Conservation (phyloP, 2,329 filamentous ascomycete genomes). For the Ilyonectria sp. region DNA sequence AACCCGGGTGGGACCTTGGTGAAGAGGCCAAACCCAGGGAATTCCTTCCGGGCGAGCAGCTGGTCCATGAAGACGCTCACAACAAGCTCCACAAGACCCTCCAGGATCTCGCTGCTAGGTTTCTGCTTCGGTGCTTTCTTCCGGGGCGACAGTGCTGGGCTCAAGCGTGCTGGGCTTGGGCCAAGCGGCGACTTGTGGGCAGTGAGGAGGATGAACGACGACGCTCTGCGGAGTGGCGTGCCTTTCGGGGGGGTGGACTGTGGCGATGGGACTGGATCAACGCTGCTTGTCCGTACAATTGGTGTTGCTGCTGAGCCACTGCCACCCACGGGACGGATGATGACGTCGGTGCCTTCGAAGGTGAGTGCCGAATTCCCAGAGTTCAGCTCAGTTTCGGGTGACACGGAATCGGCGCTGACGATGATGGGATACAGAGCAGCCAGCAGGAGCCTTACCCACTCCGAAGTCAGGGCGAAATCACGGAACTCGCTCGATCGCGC, state of each 20-base stretch:
- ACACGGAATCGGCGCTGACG: slow-evolving; percentile 87
- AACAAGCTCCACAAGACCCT: slow-evolving; percentile 83
- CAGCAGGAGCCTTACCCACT: slow-evolving; percentile 85
- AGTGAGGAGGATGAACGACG: slow-evolving; percentile 92
- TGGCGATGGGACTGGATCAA: slow-evolving; percentile 65
- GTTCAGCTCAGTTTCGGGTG: slow-evolving; percentile 88
- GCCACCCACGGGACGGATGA: slow-evolving; percentile 78
- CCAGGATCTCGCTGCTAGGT: slow-evolving; percentile 79
- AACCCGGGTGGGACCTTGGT: slow-evolving; percentile 93
- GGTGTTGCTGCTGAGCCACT: slow-evolving; percentile 73
- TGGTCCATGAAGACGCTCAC: slow-evolving; percentile 89
- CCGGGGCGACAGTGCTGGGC: slow-evolving; percentile 53
- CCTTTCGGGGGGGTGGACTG: slow-evolving; percentile 66
- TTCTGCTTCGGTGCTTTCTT: slow-evolving; percentile 65
- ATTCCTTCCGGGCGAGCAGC: slow-evolving; percentile 88
- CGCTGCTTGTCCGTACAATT: slow-evolving; percentile 80
- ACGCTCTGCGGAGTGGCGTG: slow-evolving; percentile 81
- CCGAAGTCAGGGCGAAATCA: slow-evolving; percentile 85
- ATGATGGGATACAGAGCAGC: slow-evolving; percentile 88
- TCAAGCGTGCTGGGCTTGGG: slow-evolving; percentile 74
- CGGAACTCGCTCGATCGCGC: slow-evolving; percentile 82
- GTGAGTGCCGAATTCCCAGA: slow-evolving; percentile 85
- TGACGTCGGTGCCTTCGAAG: slow-evolving; percentile 89
- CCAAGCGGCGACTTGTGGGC: slow-evolving; percentile 73
- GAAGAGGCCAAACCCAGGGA: slow-evolving; percentile 87